Evolutionary conservation across 768 basidiomycete genomes (phyloP).

Genomic region (Suillus paluster): DNA sequence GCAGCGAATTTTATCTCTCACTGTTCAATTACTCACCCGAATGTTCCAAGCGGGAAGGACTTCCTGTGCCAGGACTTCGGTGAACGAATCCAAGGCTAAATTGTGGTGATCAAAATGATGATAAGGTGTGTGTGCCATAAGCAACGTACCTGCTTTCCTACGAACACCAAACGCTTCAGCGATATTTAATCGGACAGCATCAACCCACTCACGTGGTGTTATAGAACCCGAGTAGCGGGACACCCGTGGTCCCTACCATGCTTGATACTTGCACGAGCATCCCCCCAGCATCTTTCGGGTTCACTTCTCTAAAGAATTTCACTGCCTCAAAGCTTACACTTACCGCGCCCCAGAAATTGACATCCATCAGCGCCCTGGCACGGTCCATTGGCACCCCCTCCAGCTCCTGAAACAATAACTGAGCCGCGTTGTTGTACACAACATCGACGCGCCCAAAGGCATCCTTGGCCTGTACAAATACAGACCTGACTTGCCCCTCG

Average conservation of each 20-base stretch:
- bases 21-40: not conserved
- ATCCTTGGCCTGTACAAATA: slow-evolving; percentile 34
- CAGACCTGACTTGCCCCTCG: slow-evolving; percentile 30
- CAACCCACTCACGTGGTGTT: slow-evolving; percentile 23
- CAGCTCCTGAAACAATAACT: slow-evolving; percentile 29
- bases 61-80: not conserved
- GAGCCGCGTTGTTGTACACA: slow-evolving; percentile 45
- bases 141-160: not conserved
- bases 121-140: not conserved
- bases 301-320: not conserved
- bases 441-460: slow-evolving; percentile 44
- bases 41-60: no score
- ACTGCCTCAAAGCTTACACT: not conserved
- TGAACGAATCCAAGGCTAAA: not conserved
- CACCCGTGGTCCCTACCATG: slow-evolving; percentile 18
- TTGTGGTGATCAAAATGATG: no score
- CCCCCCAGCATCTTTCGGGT: slow-evolving; percentile 28
- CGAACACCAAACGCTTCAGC: not conserved
- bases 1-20: not conserved
- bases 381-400: slow-evolving; percentile 35
- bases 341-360: slow-evolving; percentile 21
- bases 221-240: slow-evolving; percentile 21
- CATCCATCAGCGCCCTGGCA: slow-evolving; percentile 36
- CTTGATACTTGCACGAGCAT: slow-evolving; percentile 40
- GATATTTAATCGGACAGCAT: not conserved